A percentile compares a stretch with the other conserved stretches of the same genome.
These are phyloP conservation scores for Colletotrichum musae DNA, from an alignment of 2,329 filamentous ascomycete genomes.

Conservation along the genomic window DNA sequence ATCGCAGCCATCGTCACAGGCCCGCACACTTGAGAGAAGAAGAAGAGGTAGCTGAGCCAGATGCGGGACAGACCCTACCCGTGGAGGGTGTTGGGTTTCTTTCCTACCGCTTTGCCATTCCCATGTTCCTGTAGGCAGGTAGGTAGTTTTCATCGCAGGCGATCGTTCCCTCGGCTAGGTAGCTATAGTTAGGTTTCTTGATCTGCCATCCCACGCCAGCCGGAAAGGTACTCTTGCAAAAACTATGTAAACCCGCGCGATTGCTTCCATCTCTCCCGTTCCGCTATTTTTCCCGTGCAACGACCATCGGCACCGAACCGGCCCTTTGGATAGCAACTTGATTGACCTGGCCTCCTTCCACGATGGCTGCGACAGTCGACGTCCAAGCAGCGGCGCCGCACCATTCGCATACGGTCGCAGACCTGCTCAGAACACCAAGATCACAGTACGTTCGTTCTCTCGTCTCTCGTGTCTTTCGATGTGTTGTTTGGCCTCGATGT, in stretches of 20 bases:
- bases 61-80: not conserved
- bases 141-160: not conserved
- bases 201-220: too few species aligned
- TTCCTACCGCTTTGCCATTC: constrained; percentile 4
- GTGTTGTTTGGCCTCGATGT: not conserved
- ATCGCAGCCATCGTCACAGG: too few species aligned
- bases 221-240: too few species aligned
- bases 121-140: not conserved
- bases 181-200: too few species aligned
- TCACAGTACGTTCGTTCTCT: not conserved
- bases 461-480: not conserved
- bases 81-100: not conserved
- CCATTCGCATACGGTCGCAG: not conserved
- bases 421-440: constrained; percentile 12
- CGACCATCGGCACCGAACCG: too few species aligned
- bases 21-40: too few species aligned
- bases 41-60: not conserved
- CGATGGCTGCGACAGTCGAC: constrained; percentile 34
- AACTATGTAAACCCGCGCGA: too few species aligned
- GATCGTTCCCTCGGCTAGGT: not conserved
- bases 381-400: constrained; percentile 6
- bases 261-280: too few species aligned
- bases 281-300: too few species aligned
- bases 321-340: not conserved
- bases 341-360: not conserved